A percentile compares a stretch with the other conserved stretches of the same genome.
Evolutionary conservation across 2,329 filamentous ascomycete species (phyloP).

Genomic region (Trichoderma sp.): DNA sequence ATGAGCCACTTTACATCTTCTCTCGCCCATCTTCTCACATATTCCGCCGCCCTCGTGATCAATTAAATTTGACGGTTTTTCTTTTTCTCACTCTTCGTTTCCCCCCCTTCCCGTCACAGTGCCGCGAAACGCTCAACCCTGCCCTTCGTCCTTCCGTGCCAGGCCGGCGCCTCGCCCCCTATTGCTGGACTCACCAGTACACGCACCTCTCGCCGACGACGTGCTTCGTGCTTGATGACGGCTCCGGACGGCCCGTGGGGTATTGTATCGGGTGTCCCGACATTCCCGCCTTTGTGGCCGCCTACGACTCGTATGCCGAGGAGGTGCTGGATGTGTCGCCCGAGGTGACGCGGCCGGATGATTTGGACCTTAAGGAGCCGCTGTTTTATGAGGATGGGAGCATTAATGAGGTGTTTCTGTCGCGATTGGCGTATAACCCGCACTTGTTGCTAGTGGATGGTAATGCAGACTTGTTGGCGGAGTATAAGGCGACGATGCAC

Average conservation of each 20-base stretch:
- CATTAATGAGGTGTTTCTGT: conserved; percentile 32
- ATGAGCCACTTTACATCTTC: neutral
- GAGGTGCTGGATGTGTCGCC: conserved; percentile 33
- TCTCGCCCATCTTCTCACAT: neutral
- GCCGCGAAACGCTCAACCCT: conserved; percentile 46
- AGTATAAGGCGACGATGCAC: conserved; percentile 46
- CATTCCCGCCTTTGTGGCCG: conserved; percentile 37
- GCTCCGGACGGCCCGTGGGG: conserved; percentile 42
- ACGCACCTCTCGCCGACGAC: conserved; percentile 43
- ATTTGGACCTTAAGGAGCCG: conserved; percentile 30
- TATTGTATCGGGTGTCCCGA: conserved; percentile 49
- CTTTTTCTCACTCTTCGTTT: neutral
- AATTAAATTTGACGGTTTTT: neutral
- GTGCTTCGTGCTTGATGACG: conserved; percentile 50
- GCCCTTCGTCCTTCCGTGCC: conserved; percentile 37
- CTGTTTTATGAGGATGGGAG: conserved; percentile 30
- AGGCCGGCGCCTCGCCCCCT: conserved; percentile 41
- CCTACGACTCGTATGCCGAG: conserved; percentile 39
- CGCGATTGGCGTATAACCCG: conserved; percentile 42
- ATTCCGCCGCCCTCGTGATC: neutral
- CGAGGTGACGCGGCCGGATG: conserved; percentile 25
- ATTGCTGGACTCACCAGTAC: conserved; percentile 52
- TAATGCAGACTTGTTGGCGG: conserved; percentile 34
- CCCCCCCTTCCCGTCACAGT: conserved; percentile 32
- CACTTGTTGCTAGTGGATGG: conserved; percentile 39